A percentile compares a stretch with the other conserved stretches of the same genome.
phyloP scores from a whole-genome alignment of 768 basidiomycete species.

The Lactarius vividus region DNA sequence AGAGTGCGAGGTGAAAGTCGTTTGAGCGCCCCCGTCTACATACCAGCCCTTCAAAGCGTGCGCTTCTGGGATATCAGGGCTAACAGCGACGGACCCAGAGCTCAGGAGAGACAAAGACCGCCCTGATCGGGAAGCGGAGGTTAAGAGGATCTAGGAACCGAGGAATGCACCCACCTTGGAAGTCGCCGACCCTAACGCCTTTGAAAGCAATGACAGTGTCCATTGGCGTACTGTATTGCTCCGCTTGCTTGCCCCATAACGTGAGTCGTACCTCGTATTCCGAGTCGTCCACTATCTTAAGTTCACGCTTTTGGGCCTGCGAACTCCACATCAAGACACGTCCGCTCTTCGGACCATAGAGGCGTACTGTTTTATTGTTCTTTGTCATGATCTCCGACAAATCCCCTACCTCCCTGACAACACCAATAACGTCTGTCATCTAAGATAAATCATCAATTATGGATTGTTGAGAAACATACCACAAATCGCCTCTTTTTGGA shows the following conservation, averaged over 20 bases:
- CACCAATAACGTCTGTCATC: constrained; percentile 73
- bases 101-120: constrained; percentile 82
- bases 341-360: background rate
- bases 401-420: constrained; percentile 77
- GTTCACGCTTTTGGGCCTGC: constrained; percentile 85
- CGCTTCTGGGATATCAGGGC: constrained; percentile 91
- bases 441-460: constrained; percentile 12
- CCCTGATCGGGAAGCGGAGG: constrained; percentile 41
- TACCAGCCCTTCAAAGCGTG: constrained; percentile 91
- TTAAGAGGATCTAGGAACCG: constrained; percentile 22
- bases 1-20: constrained; percentile 72
- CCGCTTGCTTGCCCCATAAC: constrained; percentile 95
- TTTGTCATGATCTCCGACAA: constrained; percentile 73
- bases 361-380: constrained; percentile 55
- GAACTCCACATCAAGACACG: background rate
- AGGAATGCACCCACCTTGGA: constrained; percentile 54
- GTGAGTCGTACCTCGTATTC: constrained; percentile 78
- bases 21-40: constrained; percentile 61
- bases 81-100: constrained; percentile 75
- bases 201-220: constrained; percentile 88
- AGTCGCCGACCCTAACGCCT: constrained; percentile 91
- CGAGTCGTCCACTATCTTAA: constrained; percentile 84
- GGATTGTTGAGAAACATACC: constrained; percentile 47
- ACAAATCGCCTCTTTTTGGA: constrained; percentile 77
- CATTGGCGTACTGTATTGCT: constrained; percentile 60